phyloP scores from a whole-genome alignment of 2,329 filamentous ascomycete genomes.

The Neonectria coccinea region DNA sequence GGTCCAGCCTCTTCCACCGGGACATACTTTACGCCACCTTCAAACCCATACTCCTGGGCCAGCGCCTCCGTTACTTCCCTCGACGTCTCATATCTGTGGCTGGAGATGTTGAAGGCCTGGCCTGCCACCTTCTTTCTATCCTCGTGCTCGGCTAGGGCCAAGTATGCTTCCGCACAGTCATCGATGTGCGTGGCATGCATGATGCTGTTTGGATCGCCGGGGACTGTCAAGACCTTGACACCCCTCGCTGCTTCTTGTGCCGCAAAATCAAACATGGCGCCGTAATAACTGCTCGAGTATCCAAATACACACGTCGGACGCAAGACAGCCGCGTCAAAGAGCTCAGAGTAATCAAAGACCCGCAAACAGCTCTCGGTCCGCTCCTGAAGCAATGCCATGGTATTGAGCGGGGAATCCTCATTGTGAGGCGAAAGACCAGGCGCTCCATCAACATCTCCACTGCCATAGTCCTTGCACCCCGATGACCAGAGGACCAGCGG shows the following conservation, averaged over 20 bases:
- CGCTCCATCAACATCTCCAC: constrained; percentile 49
- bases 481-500: constrained; percentile 60
- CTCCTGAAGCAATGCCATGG: constrained; percentile 40
- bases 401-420: constrained; percentile 55
- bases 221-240: constrained; percentile 47
- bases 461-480: constrained; percentile 64
- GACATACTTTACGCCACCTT: constrained; percentile 46
- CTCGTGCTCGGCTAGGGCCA: constrained; percentile 56
- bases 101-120: constrained; percentile 60
- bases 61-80: constrained; percentile 54
- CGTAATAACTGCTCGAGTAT: constrained; percentile 58
- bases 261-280: constrained; percentile 53
- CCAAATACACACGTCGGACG: constrained; percentile 62
- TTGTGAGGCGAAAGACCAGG: constrained; percentile 55
- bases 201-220: constrained; percentile 52
- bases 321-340: constrained; percentile 58
- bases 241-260: constrained; percentile 36
- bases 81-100: constrained; percentile 57
- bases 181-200: constrained; percentile 62
- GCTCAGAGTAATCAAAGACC: constrained; percentile 50
- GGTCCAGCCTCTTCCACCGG: constrained; percentile 30
- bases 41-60: constrained; percentile 55
- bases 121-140: constrained; percentile 50
- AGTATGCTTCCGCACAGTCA: constrained; percentile 62
- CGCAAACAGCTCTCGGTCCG: constrained; percentile 49